Base-by-base conservation (phyloP, 768 basidiomycete species). In the Amanita thiersii region DNA sequence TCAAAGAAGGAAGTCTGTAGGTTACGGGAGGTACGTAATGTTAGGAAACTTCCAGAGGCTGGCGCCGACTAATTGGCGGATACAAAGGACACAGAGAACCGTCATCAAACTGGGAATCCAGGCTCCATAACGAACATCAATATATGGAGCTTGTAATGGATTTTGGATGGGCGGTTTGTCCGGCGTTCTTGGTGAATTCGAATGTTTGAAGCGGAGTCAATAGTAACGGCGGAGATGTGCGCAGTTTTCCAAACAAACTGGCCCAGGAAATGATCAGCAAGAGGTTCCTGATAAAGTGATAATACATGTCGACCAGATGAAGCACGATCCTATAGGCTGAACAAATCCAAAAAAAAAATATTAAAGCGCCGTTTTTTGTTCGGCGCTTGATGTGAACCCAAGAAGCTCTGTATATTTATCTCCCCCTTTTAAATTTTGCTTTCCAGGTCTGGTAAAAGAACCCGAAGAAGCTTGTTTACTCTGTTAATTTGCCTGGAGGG, bases 401-500 rank as follows among this genome's bases (percentile, higher is more conserved):
- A 56, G 65, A 67, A 66, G 60, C 52, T 49, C 56, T 50, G 55
- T 59, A 58, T 58, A 54, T 52, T 65, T 61, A 61, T 62, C 55
- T 52, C 60, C 61, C 56, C 58, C 64, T 66, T 64, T 61, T 58
- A 57, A 64, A 58, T 53, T 52, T 53, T 58, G 56, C 58, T 65
- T 70, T 69, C 69, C 65, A 67, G 62, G 65, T 58, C 64, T 62
- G 63, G 62, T 58, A 66, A 69, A 63, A 69, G 70, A 73, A 64
- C 65, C 73, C 68, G 67, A 68, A 70, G 72, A 69, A 70, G 69
- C 65, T 63, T 64, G 60, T 67, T 68, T 64, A 65, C n/a, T 66
- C 66, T 69, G 63, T 67, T 66, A 64, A 69, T 67, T 66, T 68
- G 53, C 54, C 57, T 60, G 56, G 53, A 61, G 60, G 58, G 55